Percentiles rank a stretch among this genome's conserved stretches.
Evolutionary conservation across 768 basidiomycete genomes (phyloP).

Genomic region (Calocera cornea): DNA sequence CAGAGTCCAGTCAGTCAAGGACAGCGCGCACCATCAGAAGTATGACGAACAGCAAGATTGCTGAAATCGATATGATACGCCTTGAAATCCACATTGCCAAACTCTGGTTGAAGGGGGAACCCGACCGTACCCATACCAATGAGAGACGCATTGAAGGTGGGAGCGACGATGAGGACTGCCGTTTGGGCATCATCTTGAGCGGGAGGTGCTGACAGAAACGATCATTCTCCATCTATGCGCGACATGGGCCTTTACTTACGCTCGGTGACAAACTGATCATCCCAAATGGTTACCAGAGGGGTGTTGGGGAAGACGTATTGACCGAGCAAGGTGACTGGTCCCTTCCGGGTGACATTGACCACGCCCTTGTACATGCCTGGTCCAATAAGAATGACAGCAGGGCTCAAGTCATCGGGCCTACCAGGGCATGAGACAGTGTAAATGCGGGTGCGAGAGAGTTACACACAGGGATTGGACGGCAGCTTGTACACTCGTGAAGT

Average conservation of each 20-base stretch:
- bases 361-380: slow-evolving; percentile 48
- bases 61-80: slow-evolving; percentile 55
- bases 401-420: slow-evolving; percentile 31
- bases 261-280: slow-evolving; percentile 31
- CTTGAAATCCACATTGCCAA: slow-evolving; percentile 46
- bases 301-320: slow-evolving; percentile 17
- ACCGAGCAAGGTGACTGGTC: slow-evolving; percentile 42
- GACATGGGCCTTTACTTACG: slow-evolving; percentile 17
- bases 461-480: slow-evolving; percentile 44
- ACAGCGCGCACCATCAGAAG: background rate
- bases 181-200: slow-evolving; percentile 41
- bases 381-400: slow-evolving; percentile 40
- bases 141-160: slow-evolving; percentile 41
- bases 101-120: slow-evolving; percentile 37
- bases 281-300: slow-evolving; percentile 42
- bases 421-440: background rate
- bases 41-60: slow-evolving; percentile 43
- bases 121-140: slow-evolving; percentile 49
- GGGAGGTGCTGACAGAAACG: background rate
- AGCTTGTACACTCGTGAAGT: slow-evolving; percentile 39
- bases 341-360: slow-evolving; percentile 41
- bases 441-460: background rate
- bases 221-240: background rate
- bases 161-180: slow-evolving; percentile 43
- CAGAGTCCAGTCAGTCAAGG: slow-evolving; percentile 41